These are phyloP conservation scores for Magnolia changhungtana DNA, from an alignment of 164 flowering plant species.

Conservation along the genomic window DNA sequence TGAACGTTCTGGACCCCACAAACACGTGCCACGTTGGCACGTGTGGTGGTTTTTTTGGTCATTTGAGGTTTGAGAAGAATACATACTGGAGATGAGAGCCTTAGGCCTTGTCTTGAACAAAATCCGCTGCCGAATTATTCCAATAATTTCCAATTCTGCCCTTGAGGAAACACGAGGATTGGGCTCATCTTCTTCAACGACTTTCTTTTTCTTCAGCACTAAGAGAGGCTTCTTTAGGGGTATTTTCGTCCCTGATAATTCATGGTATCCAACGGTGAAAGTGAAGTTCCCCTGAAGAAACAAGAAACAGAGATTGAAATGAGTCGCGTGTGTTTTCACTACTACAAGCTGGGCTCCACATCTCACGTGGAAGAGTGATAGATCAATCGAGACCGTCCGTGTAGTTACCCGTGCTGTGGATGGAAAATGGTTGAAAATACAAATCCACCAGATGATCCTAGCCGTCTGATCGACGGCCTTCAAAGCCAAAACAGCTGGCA, in stretches of 20 bases:
- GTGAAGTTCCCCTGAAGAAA: slow-evolving; percentile 66
- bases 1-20: too few species aligned
- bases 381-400: background rate
- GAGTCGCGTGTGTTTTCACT: too few species aligned
- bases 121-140: slow-evolving; percentile 73
- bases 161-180: slow-evolving; percentile 16
- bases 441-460: background rate
- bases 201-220: slow-evolving; percentile 59
- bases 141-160: slow-evolving; percentile 70
- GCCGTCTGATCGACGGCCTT: too few species aligned
- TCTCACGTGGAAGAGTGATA: too few species aligned
- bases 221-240: slow-evolving; percentile 77
- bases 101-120: slow-evolving; percentile 90
- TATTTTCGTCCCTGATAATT: slow-evolving; percentile 69
- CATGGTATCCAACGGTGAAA: slow-evolving; percentile 87
- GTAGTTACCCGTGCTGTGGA: background rate
- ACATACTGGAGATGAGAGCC: slow-evolving; percentile 70
- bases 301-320: background rate
- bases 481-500: too few species aligned
- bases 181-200: slow-evolving; percentile 21
- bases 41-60: too few species aligned
- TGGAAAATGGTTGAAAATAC: background rate
- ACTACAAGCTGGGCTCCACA: too few species aligned
- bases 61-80: background rate
- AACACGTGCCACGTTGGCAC: too few species aligned